Conservation (phyloP, 306 rosid genomes). For the Vicia villosa region DNA sequence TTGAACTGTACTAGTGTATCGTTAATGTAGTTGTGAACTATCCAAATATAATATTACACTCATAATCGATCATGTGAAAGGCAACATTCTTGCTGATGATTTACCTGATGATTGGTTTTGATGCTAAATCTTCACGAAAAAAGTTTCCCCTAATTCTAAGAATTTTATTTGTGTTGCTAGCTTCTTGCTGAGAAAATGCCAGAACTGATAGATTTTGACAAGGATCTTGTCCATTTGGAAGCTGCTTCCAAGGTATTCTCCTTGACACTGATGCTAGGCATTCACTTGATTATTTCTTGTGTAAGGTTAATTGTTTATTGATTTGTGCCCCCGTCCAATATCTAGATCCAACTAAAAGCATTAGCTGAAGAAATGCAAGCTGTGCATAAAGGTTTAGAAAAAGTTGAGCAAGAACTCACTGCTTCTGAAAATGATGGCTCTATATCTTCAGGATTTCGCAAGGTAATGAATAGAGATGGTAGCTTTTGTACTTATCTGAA, state of each 20-base stretch:
- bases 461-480: constrained; percentile 51
- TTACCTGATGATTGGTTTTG: too few relatives aligned
- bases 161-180: constrained; percentile 44
- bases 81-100: too few relatives aligned
- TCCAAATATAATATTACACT: constrained; percentile 4
- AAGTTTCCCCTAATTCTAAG: not conserved
- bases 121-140: constrained; percentile 26
- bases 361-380: constrained; percentile 99
- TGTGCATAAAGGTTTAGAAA: constrained; percentile 96
- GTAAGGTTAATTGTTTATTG: constrained; percentile 26
- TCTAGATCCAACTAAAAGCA: constrained; percentile 91
- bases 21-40: constrained; percentile 9
- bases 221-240: constrained; percentile 91
- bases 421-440: constrained; percentile 87
- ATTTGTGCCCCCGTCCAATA: constrained; percentile 27
- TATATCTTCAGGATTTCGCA: constrained; percentile 79
- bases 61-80: constrained; percentile 1
- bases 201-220: constrained; percentile 89
- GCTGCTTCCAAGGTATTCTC: constrained; percentile 90
- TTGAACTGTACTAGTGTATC: constrained; percentile 8
- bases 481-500: constrained; percentile 10
- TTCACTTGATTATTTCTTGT: constrained; percentile 26
- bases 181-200: constrained; percentile 95
- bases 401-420: constrained; percentile 93
- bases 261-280: constrained; percentile 29